Base-by-base conservation (phyloP, 2,329 filamentous ascomycete species). In the Colletotrichum neosansevieriae region DNA sequence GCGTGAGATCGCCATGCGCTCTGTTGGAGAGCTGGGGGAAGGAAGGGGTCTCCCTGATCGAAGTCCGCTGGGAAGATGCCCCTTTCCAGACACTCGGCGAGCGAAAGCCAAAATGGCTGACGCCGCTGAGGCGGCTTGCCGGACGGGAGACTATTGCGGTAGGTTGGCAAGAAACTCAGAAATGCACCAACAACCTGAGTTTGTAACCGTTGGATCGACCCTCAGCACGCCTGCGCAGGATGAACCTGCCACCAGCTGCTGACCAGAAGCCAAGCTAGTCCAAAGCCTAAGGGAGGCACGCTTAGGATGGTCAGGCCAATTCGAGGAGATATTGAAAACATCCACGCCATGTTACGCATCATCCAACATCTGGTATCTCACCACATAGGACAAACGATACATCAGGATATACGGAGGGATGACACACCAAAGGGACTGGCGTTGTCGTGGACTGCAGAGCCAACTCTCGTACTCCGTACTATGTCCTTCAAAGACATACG, bases 51-150 rank as follows among this genome's bases (percentile, higher is more conserved):
- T 15, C 53, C 65, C 65, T 54, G 53, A 19, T 6, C 29, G 19
- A 4, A 19, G 4, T 47, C n/a, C 45, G n/a, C 65, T 29, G 38
- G 65, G 65, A 64, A 64, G 38, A 58, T 64, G 65, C 65, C 65
- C 65, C 65, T 67, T 54, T 40, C 15, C 45, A 56, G 59, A 64
- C 38, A 50, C 19, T 29, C 34, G 47, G 36, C 51, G 63, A 67
- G 32, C 32, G 40, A 34, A 61, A 54, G 34, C 15, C 17, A 10
- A 21, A 21, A 24, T 29, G 17, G 32, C 53, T 21, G 38, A 58
- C 11, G 17, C 34, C 19, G 10, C 17, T 44, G 58, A 29, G 6
- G 36, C 11, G 5, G 36, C 36, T 15, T 38, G 50, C 21, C 19
- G 29, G 19, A 19, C 38, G 51, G 32, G 58, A 32, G 34, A 47